phyloP scores from a whole-genome alignment of 1,284 basidiomycete genomes.

The Trichosporon sp. region DNA sequence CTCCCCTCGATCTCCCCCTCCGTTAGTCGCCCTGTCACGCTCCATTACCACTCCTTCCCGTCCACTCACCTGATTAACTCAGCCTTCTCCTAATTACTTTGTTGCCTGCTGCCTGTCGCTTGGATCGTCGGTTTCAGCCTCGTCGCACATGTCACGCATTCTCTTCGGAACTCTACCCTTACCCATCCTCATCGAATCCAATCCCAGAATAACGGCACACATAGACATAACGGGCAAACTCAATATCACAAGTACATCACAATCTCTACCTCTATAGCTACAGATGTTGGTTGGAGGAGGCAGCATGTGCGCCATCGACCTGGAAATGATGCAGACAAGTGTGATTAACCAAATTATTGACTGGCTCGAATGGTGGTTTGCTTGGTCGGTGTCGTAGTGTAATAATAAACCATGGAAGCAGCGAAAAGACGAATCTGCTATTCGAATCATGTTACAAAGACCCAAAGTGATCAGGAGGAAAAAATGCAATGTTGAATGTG shows the following conservation, averaged over 20 bases:
- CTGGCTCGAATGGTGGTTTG: neutral
- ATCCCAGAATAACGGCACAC: neutral
- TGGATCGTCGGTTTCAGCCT: neutral
- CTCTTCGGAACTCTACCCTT: neutral
- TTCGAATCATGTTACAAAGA: neutral
- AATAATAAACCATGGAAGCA: neutral
- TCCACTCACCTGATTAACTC: neutral
- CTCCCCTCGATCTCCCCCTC: neutral
- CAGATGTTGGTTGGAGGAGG: constrained; percentile 4
- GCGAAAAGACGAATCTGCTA: neutral
- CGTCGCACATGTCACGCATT: neutral
- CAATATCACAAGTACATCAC: constrained; percentile 11
- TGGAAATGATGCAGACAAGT: constrained; percentile 9
- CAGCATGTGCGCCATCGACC: neutral
- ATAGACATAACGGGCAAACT: neutral
- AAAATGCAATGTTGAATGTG: no score
- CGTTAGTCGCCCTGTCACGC: neutral
- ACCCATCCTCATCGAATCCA: neutral
- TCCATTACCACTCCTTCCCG: neutral
- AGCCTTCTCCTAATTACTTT: neutral
- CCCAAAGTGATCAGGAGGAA: constrained; percentile 5
- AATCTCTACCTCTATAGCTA: constrained; percentile 18
- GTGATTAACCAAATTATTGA: neutral
- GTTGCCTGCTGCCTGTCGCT: neutral
- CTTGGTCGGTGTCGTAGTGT: neutral